phyloP scores from a whole-genome alignment of 108 stramenopile genomes.

The Fragilariopsis cylindrus region DNA sequence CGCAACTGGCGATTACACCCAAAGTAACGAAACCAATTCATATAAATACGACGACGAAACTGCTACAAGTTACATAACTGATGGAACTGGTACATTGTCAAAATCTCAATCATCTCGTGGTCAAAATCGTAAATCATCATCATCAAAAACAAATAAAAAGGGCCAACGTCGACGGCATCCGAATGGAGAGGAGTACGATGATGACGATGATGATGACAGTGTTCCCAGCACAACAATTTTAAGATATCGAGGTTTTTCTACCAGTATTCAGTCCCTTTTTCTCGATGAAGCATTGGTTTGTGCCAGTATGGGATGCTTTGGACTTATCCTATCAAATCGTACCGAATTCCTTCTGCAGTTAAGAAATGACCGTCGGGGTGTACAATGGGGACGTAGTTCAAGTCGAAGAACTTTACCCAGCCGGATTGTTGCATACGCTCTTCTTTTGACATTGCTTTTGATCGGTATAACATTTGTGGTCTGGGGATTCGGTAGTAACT shows the following conservation, averaged over 20 bases:
- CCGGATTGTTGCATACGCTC: slow-evolving; percentile 54
- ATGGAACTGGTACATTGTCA: background rate
- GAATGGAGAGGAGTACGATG: background rate
- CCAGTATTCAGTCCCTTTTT: slow-evolving; percentile 74
- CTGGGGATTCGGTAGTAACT: slow-evolving; percentile 65
- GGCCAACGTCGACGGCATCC: background rate
- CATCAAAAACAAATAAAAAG: background rate
- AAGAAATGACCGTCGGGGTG: slow-evolving; percentile 68
- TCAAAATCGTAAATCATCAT: background rate
- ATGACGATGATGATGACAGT: slow-evolving; percentile 1
- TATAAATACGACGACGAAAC: background rate
- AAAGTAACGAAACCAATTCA: background rate
- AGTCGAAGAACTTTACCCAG: slow-evolving; percentile 41
- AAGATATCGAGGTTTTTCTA: slow-evolving; percentile 78
- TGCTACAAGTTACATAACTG: background rate
- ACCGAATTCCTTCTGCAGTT: slow-evolving; percentile 80
- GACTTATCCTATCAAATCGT: slow-evolving; percentile 67
- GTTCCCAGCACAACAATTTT: slow-evolving; percentile 31
- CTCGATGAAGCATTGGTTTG: slow-evolving; percentile 84
- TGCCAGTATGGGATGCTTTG: slow-evolving; percentile 77
- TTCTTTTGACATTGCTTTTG: slow-evolving; percentile 54
- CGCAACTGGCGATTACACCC: background rate
- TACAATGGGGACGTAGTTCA: slow-evolving; percentile 45
- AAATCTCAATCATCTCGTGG: background rate
- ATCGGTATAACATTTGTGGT: slow-evolving; percentile 62